Conservation (phyloP, 192 early-diverging fungal species). For the Glomus cerebriforme region DNA sequence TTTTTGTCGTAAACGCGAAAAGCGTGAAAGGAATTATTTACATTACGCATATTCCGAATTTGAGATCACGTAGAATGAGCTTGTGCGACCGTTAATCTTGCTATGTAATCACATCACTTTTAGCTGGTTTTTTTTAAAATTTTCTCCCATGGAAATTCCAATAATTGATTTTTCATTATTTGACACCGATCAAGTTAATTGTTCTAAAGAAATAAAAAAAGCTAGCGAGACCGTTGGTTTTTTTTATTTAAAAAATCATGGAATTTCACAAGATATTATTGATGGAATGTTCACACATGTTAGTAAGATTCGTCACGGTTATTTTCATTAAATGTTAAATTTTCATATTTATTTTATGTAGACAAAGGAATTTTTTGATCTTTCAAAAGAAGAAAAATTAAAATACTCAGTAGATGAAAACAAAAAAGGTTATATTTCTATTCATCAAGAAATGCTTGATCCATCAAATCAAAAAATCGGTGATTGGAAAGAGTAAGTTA, state of each 20-base stretch:
- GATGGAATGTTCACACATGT: conserved; percentile 55
- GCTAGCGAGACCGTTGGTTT: conserved; percentile 59
- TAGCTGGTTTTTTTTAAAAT: neutral
- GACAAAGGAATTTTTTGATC: conserved; percentile 56
- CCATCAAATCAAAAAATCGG: conserved; percentile 50
- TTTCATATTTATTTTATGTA: neutral
- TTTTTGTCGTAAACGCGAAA: too few relatives aligned
- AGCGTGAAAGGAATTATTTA: too few relatives aligned
- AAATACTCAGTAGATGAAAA: conserved; percentile 42
- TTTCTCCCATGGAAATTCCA: conserved; percentile 48
- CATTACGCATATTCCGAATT: too few relatives aligned
- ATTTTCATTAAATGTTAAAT: neutral
- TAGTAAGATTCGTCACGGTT: neutral
- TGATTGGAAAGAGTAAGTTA: conserved; percentile 65
- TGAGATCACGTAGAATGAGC: too few relatives aligned
- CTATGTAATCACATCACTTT: too few relatives aligned
- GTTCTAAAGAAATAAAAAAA: conserved; percentile 48
- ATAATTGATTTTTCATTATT: conserved; percentile 64
- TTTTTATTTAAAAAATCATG: conserved; percentile 66
- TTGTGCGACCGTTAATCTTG: too few relatives aligned
- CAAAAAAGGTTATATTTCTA: conserved; percentile 55
- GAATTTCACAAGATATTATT: conserved; percentile 48
- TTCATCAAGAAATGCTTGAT: conserved; percentile 58
- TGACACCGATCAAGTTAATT: conserved; percentile 41
- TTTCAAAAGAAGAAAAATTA: conserved; percentile 47